Evolutionary conservation across 2,329 filamentous ascomycete species (phyloP).

Genomic region (Gaeumannomyces sp.): DNA sequence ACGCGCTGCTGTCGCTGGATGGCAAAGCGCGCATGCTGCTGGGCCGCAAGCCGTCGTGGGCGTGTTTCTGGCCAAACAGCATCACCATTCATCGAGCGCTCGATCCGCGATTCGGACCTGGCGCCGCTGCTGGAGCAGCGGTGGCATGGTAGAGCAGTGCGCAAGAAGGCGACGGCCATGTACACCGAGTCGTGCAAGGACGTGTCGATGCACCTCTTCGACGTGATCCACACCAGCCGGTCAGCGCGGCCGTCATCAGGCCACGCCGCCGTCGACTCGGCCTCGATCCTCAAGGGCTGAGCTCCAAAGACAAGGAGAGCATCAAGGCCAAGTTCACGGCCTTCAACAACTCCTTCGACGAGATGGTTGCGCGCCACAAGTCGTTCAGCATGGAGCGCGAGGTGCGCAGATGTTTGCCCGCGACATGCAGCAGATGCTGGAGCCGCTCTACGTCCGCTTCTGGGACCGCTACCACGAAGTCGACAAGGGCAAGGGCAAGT

Average conservation of each 20-base stretch:
- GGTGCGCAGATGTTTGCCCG: constrained; percentile 73
- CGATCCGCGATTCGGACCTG: constrained; percentile 76
- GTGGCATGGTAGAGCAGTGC: constrained; percentile 63
- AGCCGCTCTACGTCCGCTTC: constrained; percentile 90
- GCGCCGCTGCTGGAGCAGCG: constrained; percentile 61
- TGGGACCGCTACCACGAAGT: constrained; percentile 97
- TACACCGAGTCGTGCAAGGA: constrained; percentile 90
- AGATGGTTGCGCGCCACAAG: constrained; percentile 78
- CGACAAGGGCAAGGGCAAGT: constrained; percentile 96
- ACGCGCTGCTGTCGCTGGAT: constrained; percentile 68
- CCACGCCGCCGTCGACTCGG: constrained; percentile 65
- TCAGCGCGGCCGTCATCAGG: constrained; percentile 65
- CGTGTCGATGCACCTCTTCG: constrained; percentile 75
- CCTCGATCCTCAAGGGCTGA: constrained; percentile 75
- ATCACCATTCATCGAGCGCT: constrained; percentile 77
- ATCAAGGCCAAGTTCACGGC: constrained; percentile 94
- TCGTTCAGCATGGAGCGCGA: constrained; percentile 84
- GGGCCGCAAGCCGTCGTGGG: constrained; percentile 72
- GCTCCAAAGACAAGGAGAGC: constrained; percentile 86
- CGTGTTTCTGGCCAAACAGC: constrained; percentile 86
- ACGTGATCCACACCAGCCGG: constrained; percentile 86
- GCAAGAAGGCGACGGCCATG: constrained; percentile 74
- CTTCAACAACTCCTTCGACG: constrained; percentile 89
- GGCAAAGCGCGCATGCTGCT: constrained; percentile 65
- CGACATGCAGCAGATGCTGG: constrained; percentile 85